These are phyloP conservation scores for Podosphaera leucotricha DNA, from an alignment of 2,329 filamentous ascomycete genomes.

Conservation along the genomic window DNA sequence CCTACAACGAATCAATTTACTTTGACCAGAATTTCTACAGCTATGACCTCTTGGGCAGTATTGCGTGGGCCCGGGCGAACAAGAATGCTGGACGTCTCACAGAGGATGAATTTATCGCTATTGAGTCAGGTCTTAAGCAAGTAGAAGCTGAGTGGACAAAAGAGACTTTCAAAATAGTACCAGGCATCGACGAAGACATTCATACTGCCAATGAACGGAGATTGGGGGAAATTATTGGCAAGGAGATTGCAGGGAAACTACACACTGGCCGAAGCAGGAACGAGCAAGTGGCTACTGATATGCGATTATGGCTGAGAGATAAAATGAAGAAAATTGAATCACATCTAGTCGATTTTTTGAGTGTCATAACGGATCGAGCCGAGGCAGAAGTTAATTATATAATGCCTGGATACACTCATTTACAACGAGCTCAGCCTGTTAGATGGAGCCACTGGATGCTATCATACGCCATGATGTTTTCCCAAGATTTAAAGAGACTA, in stretches of 20 bases:
- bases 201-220: slow-evolving; percentile 51
- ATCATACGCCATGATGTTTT: slow-evolving; percentile 48
- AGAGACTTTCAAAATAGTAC: slow-evolving; percentile 26
- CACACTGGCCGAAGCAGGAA: slow-evolving; percentile 76
- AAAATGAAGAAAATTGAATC: slow-evolving; percentile 45
- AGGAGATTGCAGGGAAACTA: slow-evolving; percentile 64
- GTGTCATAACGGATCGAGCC: slow-evolving; percentile 43
- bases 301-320: slow-evolving; percentile 71
- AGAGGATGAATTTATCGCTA: slow-evolving; percentile 45
- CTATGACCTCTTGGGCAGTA: slow-evolving; percentile 57
- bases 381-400: slow-evolving; percentile 52
- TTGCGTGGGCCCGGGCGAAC: slow-evolving; percentile 67
- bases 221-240: slow-evolving; percentile 66
- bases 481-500: slow-evolving; percentile 52
- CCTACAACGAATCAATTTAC: slow-evolving; percentile 62
- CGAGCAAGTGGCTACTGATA: slow-evolving; percentile 75
- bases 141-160: slow-evolving; percentile 30
- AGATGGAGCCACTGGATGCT: slow-evolving; percentile 67
- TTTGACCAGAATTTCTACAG: slow-evolving; percentile 60
- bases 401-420: slow-evolving; percentile 72
- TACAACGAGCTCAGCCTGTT: slow-evolving; percentile 61
- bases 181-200: slow-evolving; percentile 34
- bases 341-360: slow-evolving; percentile 44
- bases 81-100: slow-evolving; percentile 51
- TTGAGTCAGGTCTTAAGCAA: slow-evolving; percentile 44